Evolutionary conservation across 768 basidiomycete species (phyloP).

Genomic region (Tephrocybe sp.): DNA sequence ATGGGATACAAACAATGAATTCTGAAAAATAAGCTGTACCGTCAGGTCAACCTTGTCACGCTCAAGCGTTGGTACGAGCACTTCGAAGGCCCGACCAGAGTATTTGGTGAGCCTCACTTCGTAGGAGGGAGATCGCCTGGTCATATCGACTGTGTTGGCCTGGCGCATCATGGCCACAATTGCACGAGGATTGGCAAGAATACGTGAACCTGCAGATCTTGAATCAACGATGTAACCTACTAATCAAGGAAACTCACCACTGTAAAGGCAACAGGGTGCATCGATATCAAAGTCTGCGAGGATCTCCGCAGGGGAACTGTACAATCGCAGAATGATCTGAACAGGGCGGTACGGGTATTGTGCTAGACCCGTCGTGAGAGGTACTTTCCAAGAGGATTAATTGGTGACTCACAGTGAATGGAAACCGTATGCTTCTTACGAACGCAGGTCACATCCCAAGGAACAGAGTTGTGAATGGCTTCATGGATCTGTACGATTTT

Average conservation of each 20-base stretch:
- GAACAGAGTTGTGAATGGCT: conserved; percentile 63
- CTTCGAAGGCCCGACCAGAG: conserved; percentile 51
- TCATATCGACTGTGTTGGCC: conserved; percentile 61
- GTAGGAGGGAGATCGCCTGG: conserved; percentile 64
- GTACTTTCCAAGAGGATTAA: no score
- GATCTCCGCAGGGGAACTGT: conserved; percentile 62
- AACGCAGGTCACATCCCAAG: conserved; percentile 69
- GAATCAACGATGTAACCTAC: no score
- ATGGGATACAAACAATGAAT: neutral
- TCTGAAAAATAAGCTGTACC: conserved; percentile 28
- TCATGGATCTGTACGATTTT: conserved; percentile 62
- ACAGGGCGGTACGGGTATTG: conserved; percentile 70
- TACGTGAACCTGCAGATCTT: conserved; percentile 35
- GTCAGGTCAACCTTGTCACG: conserved; percentile 60
- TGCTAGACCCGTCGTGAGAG: conserved; percentile 39
- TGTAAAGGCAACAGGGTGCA: conserved; percentile 58
- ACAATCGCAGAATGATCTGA: conserved; percentile 66
- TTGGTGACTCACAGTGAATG: conserved; percentile 50
- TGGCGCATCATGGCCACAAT: conserved; percentile 68
- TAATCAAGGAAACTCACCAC: conserved; percentile 29
- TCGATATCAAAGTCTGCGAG: conserved; percentile 71
- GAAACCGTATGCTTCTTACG: conserved; percentile 67
- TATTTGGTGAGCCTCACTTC: conserved; percentile 65
- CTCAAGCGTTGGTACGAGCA: conserved; percentile 51
- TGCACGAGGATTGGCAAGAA: conserved; percentile 61